Evolutionary conservation across 257 asterid species (phyloP).

Genomic region (Jaltomata sinuosa): DNA sequence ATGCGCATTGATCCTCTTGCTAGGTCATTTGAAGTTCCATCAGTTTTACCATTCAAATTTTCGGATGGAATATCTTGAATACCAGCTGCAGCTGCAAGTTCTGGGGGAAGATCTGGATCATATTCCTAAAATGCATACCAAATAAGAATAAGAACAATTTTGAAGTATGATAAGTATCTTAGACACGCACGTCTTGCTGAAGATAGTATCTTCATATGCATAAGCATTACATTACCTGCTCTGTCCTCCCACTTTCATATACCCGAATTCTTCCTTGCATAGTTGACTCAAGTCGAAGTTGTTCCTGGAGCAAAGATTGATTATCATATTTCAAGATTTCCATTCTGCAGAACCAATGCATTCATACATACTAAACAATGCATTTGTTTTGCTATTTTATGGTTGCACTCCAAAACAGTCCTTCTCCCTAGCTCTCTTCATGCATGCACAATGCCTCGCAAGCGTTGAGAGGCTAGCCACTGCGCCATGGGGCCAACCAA

Average conservation of each 20-base stretch:
- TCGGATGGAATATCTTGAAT: conserved; percentile 56
- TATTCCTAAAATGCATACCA: conserved; percentile 48
- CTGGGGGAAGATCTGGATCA: conserved; percentile 99
- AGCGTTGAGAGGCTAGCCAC: neutral
- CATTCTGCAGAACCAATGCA: neutral
- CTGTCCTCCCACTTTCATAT: conserved; percentile 87
- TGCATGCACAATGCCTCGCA: neutral
- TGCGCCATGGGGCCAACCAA: neutral
- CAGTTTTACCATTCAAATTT: conserved; percentile 41
- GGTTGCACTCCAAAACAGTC: neutral
- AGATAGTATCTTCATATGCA: neutral
- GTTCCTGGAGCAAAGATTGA: conserved; percentile 47
- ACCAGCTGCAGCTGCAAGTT: conserved; percentile 94
- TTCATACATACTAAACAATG: neutral
- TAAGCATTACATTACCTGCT: conserved; percentile 55
- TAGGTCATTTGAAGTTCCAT: conserved; percentile 46
- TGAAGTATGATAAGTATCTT: neutral
- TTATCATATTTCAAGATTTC: neutral
- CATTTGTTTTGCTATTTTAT: neutral
- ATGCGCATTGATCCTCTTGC: conserved; percentile 41
- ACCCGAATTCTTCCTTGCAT: conserved; percentile 97
- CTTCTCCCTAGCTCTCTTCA: neutral
- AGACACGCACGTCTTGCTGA: neutral
- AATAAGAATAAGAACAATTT: neutral
- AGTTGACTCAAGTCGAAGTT: conserved; percentile 80